Conservation (phyloP, 345 rosid species). For the Eucalyptus urophylla region DNA sequence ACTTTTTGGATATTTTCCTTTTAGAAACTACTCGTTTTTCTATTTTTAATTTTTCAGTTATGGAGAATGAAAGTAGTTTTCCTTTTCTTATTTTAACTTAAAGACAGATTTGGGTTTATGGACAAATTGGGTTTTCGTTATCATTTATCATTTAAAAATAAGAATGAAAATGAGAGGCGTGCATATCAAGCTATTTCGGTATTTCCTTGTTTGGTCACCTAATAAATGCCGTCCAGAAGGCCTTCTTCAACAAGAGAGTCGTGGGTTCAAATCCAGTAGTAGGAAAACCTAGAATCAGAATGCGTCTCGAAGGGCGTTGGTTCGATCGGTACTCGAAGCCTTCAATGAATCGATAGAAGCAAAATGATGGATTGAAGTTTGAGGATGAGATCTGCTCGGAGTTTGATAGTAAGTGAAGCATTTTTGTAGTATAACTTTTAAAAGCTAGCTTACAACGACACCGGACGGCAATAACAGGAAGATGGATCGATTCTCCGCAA, state of each 20-base stretch:
- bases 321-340: not conserved
- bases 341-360: not conserved
- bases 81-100: too few relatives aligned
- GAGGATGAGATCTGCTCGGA: not conserved
- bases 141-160: not conserved
- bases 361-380: not conserved
- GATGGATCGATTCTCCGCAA: not conserved
- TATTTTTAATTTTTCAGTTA: too few relatives aligned
- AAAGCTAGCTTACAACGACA: too few relatives aligned
- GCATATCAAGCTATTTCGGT: not conserved
- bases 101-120: too few relatives aligned
- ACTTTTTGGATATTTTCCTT: too few relatives aligned
- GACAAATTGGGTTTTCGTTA: too few relatives aligned
- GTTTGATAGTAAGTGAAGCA: not conserved
- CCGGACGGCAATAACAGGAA: not conserved
- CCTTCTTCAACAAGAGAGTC: not conserved
- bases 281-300: not conserved
- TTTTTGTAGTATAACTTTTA: not conserved
- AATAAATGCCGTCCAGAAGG: not conserved
- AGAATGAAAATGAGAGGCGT: not conserved
- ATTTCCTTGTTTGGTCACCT: not conserved
- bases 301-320: not conserved
- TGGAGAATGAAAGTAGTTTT: too few relatives aligned
- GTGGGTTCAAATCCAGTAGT: not conserved
- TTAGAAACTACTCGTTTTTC: too few relatives aligned